Base-by-base conservation (phyloP, 495 filamentous ascomycete species). In the Trichoderma asperelloides region DNA sequence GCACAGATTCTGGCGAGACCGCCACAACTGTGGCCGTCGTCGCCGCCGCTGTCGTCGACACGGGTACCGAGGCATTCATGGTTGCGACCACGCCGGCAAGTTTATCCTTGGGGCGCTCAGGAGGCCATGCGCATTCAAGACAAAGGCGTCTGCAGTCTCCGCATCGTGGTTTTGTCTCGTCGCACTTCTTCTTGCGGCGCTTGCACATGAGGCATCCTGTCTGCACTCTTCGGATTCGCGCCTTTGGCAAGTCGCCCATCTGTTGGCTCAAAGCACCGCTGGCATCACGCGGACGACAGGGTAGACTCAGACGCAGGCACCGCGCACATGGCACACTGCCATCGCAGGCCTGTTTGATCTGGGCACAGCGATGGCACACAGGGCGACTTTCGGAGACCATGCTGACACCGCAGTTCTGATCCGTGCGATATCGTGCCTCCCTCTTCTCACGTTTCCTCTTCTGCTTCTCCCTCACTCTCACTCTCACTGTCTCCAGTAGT, bases 131-230 rank as follows among this genome's bases (percentile, higher is more conserved):
- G 41, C 64, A 65, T 4, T 65, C 64, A 6, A 65, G 64, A 23
- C 64, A 65, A n/a, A 65, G 27, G 39, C 64, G 39, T 13, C 64
- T 43, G 64, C 64, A 65, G 64, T 65, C 64, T 21, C 64, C 64
- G 23, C 65, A 68, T 15, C 16, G 33, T 12, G 68, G 68, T 27
- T 64, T 57, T 28, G 18, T 41, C n/a, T 69, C 67, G 66, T 72
- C 63, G 64, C 69, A 69, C 63, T 70, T 69, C 65, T 72, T 72
- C 65, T 66, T 68, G 13, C 68, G 64, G 27, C 51, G 37, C 21
- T 68, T 66, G 67, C 70, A 71, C 33, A 68, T 69, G 43, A 65
- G 33, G 47, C 69, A 70, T 9, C 69, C 69, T 4, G 69, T 70
- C 27, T 67, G 69, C 27, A 68, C 64, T 33, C 66, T 43, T 11